Conservation (phyloP, 2,329 filamentous ascomycete genomes). For the Tympanopsis confertula region DNA sequence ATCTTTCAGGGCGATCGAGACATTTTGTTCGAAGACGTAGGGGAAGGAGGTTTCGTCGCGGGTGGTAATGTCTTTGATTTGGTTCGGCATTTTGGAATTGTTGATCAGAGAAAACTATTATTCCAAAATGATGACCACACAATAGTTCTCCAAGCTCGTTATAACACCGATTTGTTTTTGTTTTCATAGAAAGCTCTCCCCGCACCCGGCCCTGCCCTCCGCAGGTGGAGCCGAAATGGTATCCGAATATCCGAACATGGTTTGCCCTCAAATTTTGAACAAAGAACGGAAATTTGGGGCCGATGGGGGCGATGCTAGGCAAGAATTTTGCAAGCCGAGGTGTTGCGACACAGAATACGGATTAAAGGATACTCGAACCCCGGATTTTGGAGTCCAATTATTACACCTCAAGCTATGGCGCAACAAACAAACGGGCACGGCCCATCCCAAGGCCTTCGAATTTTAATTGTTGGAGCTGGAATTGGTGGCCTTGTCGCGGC, state of each 20-base stretch:
- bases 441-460: constrained; percentile 4
- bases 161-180: neutral
- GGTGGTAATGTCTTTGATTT: constrained; percentile 13
- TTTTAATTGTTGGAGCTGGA: constrained; percentile 24
- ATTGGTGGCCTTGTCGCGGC: constrained; percentile 40
- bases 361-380: too few relatives aligned
- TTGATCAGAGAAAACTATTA: constrained; percentile 7
- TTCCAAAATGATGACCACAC: constrained; percentile 6
- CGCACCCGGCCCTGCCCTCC: neutral
- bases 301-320: too few relatives aligned
- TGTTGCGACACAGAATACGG: too few relatives aligned
- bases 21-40: constrained; percentile 38
- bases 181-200: neutral
- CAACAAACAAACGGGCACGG: too few relatives aligned
- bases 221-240: neutral
- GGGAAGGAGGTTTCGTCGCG: constrained; percentile 16
- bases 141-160: constrained; percentile 1
- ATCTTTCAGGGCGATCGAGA: constrained; percentile 27
- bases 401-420: too few relatives aligned
- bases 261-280: neutral
- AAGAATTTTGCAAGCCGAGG: too few relatives aligned
- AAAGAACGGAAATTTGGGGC: too few relatives aligned
- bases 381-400: too few relatives aligned
- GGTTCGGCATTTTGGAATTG: constrained; percentile 16
- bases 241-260: neutral